Evolutionary conservation across 768 basidiomycete genomes (phyloP).

Genomic region (Boletus coccyginus): DNA sequence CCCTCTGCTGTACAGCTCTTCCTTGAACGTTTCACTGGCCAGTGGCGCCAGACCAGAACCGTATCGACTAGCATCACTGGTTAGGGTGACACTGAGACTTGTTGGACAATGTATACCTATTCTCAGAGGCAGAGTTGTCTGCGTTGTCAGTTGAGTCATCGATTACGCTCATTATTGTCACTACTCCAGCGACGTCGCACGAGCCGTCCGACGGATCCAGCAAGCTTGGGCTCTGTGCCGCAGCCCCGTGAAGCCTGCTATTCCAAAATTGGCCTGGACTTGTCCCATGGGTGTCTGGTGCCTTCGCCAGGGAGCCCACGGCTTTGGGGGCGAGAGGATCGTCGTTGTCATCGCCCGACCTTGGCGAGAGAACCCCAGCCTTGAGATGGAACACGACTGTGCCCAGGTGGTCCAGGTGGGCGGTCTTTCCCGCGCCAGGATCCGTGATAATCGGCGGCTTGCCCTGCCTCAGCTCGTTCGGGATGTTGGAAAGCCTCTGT

Average conservation of each 20-base stretch:
- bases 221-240: background rate
- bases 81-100: background rate
- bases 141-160: background rate
- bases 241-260: background rate
- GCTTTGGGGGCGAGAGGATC: background rate
- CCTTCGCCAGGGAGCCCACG: background rate
- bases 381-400: background rate
- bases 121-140: background rate
- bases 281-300: background rate
- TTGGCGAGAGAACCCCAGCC: background rate
- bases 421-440: background rate
- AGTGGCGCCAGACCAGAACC: conserved; percentile 19
- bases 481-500: conserved; percentile 2
- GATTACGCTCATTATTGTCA: background rate
- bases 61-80: conserved; percentile 4
- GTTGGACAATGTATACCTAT: conserved; percentile 11
- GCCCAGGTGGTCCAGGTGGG: background rate
- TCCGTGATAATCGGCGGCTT: background rate
- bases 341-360: background rate
- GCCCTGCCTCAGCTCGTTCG: background rate
- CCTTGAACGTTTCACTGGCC: conserved; percentile 27
- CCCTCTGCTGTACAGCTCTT: conserved; percentile 28
- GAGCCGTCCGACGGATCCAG: conserved; percentile 1
- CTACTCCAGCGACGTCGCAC: conserved; percentile 7
- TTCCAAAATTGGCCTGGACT: background rate